Percentiles rank a stretch among this genome's conserved stretches.
These are phyloP conservation scores for Endotrypanum monterogeii DNA, from an alignment of 208 protist genomes.

Conservation along the genomic window DNA sequence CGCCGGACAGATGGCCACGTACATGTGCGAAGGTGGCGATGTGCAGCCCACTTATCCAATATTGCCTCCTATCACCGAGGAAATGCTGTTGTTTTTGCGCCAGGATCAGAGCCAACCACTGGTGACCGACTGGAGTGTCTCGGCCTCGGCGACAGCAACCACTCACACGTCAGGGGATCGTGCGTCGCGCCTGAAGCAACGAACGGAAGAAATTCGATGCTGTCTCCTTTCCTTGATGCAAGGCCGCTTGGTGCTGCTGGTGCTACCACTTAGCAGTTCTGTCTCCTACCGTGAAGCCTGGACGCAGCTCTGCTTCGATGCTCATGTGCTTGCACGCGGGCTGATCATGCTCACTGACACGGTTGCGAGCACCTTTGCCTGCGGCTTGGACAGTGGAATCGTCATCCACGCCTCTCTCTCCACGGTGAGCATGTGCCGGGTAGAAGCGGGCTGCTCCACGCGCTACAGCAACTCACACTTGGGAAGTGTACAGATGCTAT, in stretches of 20 bases:
- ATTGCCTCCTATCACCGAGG: constrained; percentile 25
- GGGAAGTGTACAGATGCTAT: constrained; percentile 12
- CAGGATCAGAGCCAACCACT: neutral
- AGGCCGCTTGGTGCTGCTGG: constrained; percentile 38
- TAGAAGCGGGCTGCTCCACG: constrained; percentile 20
- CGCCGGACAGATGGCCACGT: constrained; percentile 33
- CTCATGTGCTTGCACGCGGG: constrained; percentile 22
- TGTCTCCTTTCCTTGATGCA: constrained; percentile 36
- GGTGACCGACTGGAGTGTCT: neutral
- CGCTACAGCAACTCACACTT: constrained; percentile 23
- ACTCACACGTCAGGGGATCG: neutral
- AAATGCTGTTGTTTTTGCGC: constrained; percentile 12
- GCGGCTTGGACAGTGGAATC: constrained; percentile 32
- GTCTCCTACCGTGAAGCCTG: constrained; percentile 38
- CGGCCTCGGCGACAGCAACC: neutral
- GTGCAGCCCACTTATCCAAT: constrained; percentile 39
- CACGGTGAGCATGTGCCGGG: constrained; percentile 16
- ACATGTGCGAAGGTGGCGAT: constrained; percentile 45
- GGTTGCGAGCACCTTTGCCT: constrained; percentile 51
- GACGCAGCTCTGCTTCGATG: constrained; percentile 32
- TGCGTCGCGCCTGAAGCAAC: neutral
- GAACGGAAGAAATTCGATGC: neutral
- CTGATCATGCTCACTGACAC: constrained; percentile 65
- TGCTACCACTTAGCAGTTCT: constrained; percentile 35
- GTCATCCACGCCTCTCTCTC: constrained; percentile 27